Base-by-base conservation (phyloP, 768 basidiomycete genomes). In the Tricholoma hemisulphureum region DNA sequence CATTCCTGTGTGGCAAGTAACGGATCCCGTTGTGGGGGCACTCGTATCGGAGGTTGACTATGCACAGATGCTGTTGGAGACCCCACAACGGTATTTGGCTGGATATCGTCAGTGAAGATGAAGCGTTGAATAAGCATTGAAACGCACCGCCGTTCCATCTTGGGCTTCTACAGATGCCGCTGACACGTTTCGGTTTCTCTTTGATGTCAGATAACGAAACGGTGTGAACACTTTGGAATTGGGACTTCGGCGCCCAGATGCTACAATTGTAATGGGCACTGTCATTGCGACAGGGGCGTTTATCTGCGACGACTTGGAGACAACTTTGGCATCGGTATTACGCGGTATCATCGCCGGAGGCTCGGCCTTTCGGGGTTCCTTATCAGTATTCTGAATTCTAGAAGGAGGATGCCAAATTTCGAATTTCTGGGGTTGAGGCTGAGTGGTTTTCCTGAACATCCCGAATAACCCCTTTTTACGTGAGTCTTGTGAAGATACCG, bases 61-160 rank as follows among this genome's bases (percentile, higher is more conserved):
- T 84, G 75, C 64, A 84, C 79, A 2, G 91, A 92, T 16, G 83
- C 82, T 11, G 85, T 87, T 4, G 91, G 91, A 3, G 88, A 89
- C 14, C 87, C 89, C 24, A 91, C 69, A 43, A 88, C 82, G 24
- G 91, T 90, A 63, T 85, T 91, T 14, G 85, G 71, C 86, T 88
- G 63, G 10, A 58, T 46, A 29, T 39, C 35, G 43, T 65, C n/a
- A 67, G 52, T 51, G 35, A 49, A 55, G 48, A 43, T 41, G 49
- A 56, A 35, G 37, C 37, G 28, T 56, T 54, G 24, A 53, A 54
- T 18, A 52, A 55, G 45, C 9, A 16, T 29, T 32, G 55, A 52
- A n/a, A 69, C 88, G 71, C 70, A 92, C 91, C 50, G 87, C 86
- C 55, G 89, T 90, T 34, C 91, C 91, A 65, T 91, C 84, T 62